phyloP scores from a whole-genome alignment of 2,329 filamentous ascomycete species.

The Coniochaeta sp. region DNA sequence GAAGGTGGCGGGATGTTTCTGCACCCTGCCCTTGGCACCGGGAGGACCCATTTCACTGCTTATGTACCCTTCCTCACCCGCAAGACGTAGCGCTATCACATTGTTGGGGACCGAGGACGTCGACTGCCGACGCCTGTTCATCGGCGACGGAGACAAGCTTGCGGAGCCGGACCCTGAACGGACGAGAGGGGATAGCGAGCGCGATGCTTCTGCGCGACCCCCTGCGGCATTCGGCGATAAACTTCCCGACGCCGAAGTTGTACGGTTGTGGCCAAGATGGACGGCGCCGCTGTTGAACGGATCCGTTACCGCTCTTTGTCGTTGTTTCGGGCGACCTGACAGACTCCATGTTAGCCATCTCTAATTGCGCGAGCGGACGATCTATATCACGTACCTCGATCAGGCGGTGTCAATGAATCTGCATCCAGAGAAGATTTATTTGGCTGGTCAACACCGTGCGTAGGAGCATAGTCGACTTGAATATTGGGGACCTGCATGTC shows the following conservation, averaged over 20 bases:
- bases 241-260: conserved; percentile 28
- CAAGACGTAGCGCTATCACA: conserved; percentile 77
- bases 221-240: conserved; percentile 46
- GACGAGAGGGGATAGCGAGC: conserved; percentile 54
- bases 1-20: conserved; percentile 97
- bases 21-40: conserved; percentile 55
- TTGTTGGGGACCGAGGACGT: conserved; percentile 58
- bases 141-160: conserved; percentile 11
- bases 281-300: conserved; percentile 46
- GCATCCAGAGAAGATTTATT: conserved; percentile 61
- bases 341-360: neutral
- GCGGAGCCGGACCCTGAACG: conserved; percentile 36
- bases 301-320: conserved; percentile 52
- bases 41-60: conserved; percentile 46
- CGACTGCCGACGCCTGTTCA: conserved; percentile 50
- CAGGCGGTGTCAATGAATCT: conserved; percentile 78
- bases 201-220: conserved; percentile 38
- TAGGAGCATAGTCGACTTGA: conserved; percentile 86
- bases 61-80: conserved; percentile 59
- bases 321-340: conserved; percentile 39
- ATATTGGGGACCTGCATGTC: conserved; percentile 75
- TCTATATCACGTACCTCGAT: conserved; percentile 47
- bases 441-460: conserved; percentile 58
- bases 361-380: no score
- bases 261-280: conserved; percentile 26